Evolutionary conservation across 176 grass and related monocot genomes (phyloP).

Genomic region (sorghum (Sorghum bicolor)): DNA sequence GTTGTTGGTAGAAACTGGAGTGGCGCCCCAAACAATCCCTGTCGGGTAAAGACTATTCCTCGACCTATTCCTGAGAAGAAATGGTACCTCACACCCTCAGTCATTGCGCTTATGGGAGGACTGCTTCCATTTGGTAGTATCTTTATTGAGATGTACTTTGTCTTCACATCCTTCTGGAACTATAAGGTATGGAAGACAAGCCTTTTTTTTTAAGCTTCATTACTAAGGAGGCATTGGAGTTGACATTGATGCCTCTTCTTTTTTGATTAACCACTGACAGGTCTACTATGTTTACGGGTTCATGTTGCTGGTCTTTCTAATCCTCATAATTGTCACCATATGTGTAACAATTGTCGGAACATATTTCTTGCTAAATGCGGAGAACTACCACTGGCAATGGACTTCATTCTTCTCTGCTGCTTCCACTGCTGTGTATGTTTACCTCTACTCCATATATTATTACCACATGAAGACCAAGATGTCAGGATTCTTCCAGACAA

Average conservation of each 20-base stretch:
- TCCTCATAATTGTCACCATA: constrained; percentile 87
- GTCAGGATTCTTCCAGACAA: constrained; percentile 97
- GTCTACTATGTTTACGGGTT: constrained; percentile 99
- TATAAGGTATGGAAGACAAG: constrained; percentile 68
- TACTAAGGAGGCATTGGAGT: neutral
- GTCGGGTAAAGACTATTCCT: constrained; percentile 92
- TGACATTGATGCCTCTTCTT: constrained; percentile 21
- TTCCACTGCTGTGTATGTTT: constrained; percentile 91
- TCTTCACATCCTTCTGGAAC: constrained; percentile 99
- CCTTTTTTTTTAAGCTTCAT: constrained; percentile 9
- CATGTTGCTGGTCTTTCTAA: constrained; percentile 92
- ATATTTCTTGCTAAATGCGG: constrained; percentile 95
- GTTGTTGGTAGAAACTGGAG: constrained; percentile 96
- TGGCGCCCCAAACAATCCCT: constrained; percentile 84
- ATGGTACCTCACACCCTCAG: constrained; percentile 88
- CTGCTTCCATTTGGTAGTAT: constrained; percentile 94
- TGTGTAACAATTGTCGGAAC: constrained; percentile 95
- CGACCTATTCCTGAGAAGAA: constrained; percentile 92
- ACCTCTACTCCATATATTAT: constrained; percentile 93
- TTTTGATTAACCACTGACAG: constrained; percentile 40
- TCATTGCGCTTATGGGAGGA: constrained; percentile 89
- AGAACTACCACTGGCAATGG: constrained; percentile 99
- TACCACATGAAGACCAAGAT: constrained; percentile 97
- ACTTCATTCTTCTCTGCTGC: constrained; percentile 98
- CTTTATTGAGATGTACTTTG: constrained; percentile 99